These are phyloP conservation scores for Penicillium glabrum DNA, from an alignment of 2,329 filamentous ascomycete genomes.

Conservation along the genomic window DNA sequence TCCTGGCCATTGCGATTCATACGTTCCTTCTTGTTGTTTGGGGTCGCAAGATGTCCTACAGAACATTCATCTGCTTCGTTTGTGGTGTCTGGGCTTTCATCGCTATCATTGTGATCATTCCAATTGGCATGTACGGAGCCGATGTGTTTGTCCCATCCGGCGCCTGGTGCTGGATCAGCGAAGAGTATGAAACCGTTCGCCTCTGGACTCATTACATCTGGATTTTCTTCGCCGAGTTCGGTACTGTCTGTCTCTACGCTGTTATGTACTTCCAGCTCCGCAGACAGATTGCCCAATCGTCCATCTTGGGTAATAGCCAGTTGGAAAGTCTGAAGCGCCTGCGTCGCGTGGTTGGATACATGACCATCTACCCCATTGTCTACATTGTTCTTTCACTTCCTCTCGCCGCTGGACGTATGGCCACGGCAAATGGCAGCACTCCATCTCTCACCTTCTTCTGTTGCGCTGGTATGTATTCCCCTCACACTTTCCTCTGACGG, in stretches of 20 bases:
- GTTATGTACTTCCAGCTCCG: constrained; percentile 51
- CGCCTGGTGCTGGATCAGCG: constrained; percentile 55
- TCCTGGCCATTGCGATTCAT: constrained; percentile 56
- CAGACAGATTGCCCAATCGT: constrained; percentile 41
- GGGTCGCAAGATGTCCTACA: constrained; percentile 48
- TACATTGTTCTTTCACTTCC: constrained; percentile 67
- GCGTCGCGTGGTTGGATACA: constrained; percentile 47
- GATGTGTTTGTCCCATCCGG: constrained; percentile 50
- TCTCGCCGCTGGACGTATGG: constrained; percentile 52
- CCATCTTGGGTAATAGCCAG: constrained; percentile 37
- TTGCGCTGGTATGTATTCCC: constrained; percentile 39
- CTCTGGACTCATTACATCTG: constrained; percentile 54
- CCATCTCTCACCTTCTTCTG: constrained; percentile 48
- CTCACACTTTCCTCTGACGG: too few species aligned
- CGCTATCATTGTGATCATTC: constrained; percentile 48
- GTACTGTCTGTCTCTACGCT: constrained; percentile 49
- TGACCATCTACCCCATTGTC: constrained; percentile 48
- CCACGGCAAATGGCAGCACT: constrained; percentile 34
- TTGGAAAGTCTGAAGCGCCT: constrained; percentile 40
- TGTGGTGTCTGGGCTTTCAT: constrained; percentile 49
- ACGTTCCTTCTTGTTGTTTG: constrained; percentile 52
- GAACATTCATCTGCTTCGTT: constrained; percentile 46
- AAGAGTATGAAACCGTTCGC: constrained; percentile 43
- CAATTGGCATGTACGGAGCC: constrained; percentile 43
- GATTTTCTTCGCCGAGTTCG: constrained; percentile 54